phyloP scores from a whole-genome alignment of 2,329 filamentous ascomycete genomes.

The Ceratocystis cubensis region DNA sequence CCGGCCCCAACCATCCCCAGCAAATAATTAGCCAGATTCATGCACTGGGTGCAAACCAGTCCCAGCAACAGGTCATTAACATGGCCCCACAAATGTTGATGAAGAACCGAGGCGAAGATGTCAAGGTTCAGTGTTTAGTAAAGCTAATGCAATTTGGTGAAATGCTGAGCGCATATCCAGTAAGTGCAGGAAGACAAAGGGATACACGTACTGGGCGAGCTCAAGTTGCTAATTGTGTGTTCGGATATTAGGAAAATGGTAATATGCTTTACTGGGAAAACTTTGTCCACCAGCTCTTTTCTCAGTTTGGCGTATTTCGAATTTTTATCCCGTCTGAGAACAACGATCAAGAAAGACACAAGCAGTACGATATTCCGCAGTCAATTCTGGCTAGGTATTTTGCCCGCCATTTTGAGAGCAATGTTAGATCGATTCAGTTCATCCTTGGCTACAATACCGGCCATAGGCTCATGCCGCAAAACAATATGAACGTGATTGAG shows the following conservation, averaged over 20 bases:
- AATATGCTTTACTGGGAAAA: slow-evolving; percentile 65
- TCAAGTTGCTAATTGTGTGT: slow-evolving; percentile 30
- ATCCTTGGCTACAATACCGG: slow-evolving; percentile 51
- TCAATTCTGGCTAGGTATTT: slow-evolving; percentile 80
- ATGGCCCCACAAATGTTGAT: slow-evolving; percentile 1
- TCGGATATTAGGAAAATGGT: slow-evolving; percentile 42
- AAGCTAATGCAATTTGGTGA: slow-evolving; percentile 52
- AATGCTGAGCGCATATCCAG: slow-evolving; percentile 45
- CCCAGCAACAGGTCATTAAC: slow-evolving; percentile 34
- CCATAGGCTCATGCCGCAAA: slow-evolving; percentile 42
- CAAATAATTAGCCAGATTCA: slow-evolving; percentile 8
- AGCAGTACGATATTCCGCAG: slow-evolving; percentile 75
- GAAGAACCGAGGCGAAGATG: slow-evolving; percentile 28
- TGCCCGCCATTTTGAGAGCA: slow-evolving; percentile 75
- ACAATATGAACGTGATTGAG: slow-evolving; percentile 60
- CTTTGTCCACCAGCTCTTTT: slow-evolving; percentile 75
- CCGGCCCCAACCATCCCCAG: slow-evolving; percentile 12
- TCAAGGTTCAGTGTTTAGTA: slow-evolving; percentile 46
- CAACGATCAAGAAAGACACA: slow-evolving; percentile 49
- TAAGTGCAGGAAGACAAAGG: slow-evolving; percentile 27
- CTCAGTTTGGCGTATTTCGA: slow-evolving; percentile 61
- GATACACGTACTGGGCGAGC: not conserved
- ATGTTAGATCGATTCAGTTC: slow-evolving; percentile 74
- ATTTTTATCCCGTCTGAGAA: slow-evolving; percentile 51
- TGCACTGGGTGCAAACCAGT: not conserved